Percentiles rank a stretch among this genome's conserved stretches.
Conservation (phyloP, 345 rosid genomes). For the Luvunga scandens region DNA sequence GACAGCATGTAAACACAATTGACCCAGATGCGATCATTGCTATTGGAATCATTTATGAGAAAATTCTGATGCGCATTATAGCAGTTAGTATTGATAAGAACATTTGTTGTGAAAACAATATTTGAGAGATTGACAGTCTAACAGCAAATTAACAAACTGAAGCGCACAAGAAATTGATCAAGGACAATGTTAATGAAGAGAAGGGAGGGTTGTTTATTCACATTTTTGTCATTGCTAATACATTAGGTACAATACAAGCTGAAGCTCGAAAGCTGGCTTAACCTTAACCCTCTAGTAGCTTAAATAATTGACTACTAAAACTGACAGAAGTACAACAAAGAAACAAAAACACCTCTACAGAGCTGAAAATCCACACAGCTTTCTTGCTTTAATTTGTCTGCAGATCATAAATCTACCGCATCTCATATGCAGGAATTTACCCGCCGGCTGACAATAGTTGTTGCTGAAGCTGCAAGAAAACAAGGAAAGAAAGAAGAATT, state of each 20-base stretch:
- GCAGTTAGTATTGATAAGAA: background rate
- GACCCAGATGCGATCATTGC: constrained; percentile 1
- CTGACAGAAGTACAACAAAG: background rate
- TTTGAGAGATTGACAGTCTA: background rate
- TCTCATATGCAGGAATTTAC: constrained; percentile 30
- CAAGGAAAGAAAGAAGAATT: background rate
- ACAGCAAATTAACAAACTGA: background rate
- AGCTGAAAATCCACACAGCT: constrained; percentile 14
- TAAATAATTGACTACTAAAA: constrained; percentile 6
- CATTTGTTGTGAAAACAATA: background rate
- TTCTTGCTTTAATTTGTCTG: background rate
- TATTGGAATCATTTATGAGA: background rate
- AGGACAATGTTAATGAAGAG: background rate
- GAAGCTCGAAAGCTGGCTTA: constrained; percentile 20
- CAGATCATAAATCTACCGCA: constrained; percentile 1
- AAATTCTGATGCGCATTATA: background rate
- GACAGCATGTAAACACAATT: background rate
- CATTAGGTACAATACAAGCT: constrained; percentile 20
- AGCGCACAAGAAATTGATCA: background rate
- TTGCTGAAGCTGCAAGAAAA: constrained; percentile 47
- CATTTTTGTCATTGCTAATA: constrained; percentile 27
- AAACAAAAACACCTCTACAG: constrained; percentile 1
- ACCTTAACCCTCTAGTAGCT: constrained; percentile 14
- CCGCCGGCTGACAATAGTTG: constrained; percentile 53
- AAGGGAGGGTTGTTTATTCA: constrained; percentile 25